Evolutionary conservation across 192 early-diverging fungal species (phyloP), one percentile per base, ranked within the genome.

Genomic region (Backusella liffmaniae): DNA sequence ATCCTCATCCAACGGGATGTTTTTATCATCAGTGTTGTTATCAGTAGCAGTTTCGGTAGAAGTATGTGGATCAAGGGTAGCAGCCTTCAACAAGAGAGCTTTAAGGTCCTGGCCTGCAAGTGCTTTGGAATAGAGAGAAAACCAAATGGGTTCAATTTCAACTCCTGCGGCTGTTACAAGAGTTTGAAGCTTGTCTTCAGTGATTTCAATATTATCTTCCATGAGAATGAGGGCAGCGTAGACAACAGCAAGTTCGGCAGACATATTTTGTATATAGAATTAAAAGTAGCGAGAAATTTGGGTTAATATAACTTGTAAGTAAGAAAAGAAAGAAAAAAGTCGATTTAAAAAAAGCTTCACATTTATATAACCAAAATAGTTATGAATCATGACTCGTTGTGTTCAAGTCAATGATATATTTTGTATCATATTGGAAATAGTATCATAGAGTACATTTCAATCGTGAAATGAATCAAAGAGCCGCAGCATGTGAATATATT

Each of bases 151-250:
- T 89, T 98, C 96, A 74, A 97, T 89, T 67, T 91, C 87, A 73
- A 95, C 78, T 79, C 94, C 94, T 76, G 97, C 95, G 70, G 96
- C 93, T 77, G 90, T 91, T 85, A 93, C 92, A 84, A 98, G 86
- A 69, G 92, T 86, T 85, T 88, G 85, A 71, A 98, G 89, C 90
- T 96, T 96, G 86, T 97, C 96, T 88, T 96, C 96, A 77, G 96
- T 95, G 88, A 99, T 94, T 79, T 92, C 94, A 84, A 97, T 85
- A 77, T 93, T 90, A 84, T 97, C 96, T 84, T 99, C 97, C 88
- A 93, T 88, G 79, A 99, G 95, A 90, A 97, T 97, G 77, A 99
- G 93, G 44, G 97, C 90, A 77, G 97, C 94, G 91, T 97, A 97
- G 67, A 92, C 92, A 85, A 94, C 89, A 83, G 96, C 96, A 79